Evolutionary conservation across 495 filamentous ascomycete species (phyloP).

Genomic region (Hyphodiscus hymeniophilus): DNA sequence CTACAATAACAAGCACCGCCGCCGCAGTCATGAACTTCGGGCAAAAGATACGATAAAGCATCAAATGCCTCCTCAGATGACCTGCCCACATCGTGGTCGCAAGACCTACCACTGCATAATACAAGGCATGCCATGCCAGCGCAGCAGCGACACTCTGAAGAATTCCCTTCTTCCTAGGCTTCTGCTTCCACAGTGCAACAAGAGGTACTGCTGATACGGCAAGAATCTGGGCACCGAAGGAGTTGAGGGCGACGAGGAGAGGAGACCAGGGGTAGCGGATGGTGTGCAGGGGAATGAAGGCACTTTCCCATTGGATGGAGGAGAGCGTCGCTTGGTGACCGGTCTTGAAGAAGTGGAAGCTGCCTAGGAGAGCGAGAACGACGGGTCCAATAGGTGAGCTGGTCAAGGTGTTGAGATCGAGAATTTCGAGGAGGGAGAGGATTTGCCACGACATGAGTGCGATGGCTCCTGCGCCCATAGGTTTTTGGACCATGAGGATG

Average conservation of each 20-base stretch:
- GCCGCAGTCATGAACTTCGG: slow-evolving; percentile 85
- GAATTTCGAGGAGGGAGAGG: slow-evolving; percentile 77
- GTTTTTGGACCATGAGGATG: slow-evolving; percentile 79
- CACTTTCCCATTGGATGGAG: slow-evolving; percentile 94
- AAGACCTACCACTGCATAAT: slow-evolving; percentile 70
- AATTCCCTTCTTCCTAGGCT: slow-evolving; percentile 47
- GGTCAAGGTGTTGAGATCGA: slow-evolving; percentile 66
- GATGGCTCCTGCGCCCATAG: slow-evolving; percentile 84
- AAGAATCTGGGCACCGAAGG: slow-evolving; percentile 81
- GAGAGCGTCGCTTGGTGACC: slow-evolving; percentile 87
- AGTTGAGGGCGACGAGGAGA: slow-evolving; percentile 73
- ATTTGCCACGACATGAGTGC: slow-evolving; percentile 76
- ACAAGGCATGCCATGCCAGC: slow-evolving; percentile 63
- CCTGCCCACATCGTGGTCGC: slow-evolving; percentile 77
- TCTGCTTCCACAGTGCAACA: slow-evolving; percentile 75
- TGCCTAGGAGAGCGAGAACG: slow-evolving; percentile 75
- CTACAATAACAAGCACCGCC: slow-evolving; percentile 61
- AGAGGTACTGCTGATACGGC: slow-evolving; percentile 72
- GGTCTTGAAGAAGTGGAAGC: slow-evolving; percentile 95
- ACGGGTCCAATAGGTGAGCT: slow-evolving; percentile 72
- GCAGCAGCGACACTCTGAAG: slow-evolving; percentile 64
- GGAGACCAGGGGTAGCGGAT: slow-evolving; percentile 88
- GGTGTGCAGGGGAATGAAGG: slow-evolving; percentile 79
- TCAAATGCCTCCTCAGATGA: slow-evolving; percentile 79
- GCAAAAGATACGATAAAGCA: slow-evolving; percentile 94